phyloP scores from a whole-genome alignment of 306 rosid species.

The Oemleria cerasiformis region DNA sequence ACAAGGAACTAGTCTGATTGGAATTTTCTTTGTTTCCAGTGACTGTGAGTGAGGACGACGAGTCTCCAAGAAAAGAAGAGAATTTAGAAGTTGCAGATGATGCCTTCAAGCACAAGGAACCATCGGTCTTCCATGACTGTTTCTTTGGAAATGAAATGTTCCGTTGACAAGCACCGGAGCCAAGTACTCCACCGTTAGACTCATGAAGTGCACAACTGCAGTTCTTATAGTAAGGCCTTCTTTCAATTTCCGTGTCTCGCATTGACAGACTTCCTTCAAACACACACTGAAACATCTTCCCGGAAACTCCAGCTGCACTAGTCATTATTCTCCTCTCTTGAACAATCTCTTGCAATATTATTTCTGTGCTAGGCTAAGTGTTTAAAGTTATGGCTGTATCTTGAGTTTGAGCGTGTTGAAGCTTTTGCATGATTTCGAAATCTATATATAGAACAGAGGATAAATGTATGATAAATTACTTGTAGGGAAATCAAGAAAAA shows the following conservation, averaged over 20 bases:
- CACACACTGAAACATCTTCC: too few species aligned
- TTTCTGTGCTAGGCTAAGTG: not conserved
- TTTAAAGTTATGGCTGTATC: not conserved
- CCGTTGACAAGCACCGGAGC: slow-evolving; percentile 4
- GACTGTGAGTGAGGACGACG: not conserved
- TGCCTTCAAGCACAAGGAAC: not conserved
- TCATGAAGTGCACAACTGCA: slow-evolving; percentile 36
- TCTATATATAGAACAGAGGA: not conserved
- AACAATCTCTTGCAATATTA: not conserved
- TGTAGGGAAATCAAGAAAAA: slow-evolving; percentile 8
- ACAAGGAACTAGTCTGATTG: not conserved
- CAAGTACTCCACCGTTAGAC: not conserved
- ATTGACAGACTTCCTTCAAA: slow-evolving; percentile 57
- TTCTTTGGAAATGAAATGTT: slow-evolving; percentile 33
- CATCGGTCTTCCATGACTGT: not conserved
- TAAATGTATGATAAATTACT: not conserved
- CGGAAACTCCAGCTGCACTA: slow-evolving; percentile 39
- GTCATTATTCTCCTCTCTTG: slow-evolving; percentile 24
- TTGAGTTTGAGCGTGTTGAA: slow-evolving; percentile 7
- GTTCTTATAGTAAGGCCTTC: slow-evolving; percentile 67
- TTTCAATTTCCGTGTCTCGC: slow-evolving; percentile 44
- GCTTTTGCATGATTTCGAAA: not conserved
- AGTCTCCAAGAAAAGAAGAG: not conserved
- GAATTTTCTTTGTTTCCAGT: not conserved
- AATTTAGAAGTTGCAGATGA: not conserved